Conservation (phyloP, 768 basidiomycete genomes). For the Lenzites betulinus region DNA sequence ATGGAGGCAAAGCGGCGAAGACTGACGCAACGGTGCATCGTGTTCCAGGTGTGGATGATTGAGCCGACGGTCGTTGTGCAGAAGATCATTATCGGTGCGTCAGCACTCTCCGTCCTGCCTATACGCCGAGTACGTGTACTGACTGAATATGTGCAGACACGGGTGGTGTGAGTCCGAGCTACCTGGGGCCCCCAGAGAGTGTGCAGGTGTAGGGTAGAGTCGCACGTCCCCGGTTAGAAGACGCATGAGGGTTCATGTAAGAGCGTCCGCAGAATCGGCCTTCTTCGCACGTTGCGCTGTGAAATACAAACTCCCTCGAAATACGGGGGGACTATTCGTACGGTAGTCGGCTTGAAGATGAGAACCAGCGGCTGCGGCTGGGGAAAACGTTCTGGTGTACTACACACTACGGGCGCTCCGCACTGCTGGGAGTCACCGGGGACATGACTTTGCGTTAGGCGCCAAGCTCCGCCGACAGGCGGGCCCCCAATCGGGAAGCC, state of each 20-base stretch:
- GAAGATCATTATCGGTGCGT: constrained; percentile 59
- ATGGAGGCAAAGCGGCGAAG: neutral
- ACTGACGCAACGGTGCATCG: neutral
- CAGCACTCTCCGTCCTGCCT: neutral
- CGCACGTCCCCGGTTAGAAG: neutral
- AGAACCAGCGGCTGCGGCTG: neutral
- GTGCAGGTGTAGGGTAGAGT: constrained; percentile 21
- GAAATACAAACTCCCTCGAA: neutral
- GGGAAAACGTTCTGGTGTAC: constrained; percentile 8
- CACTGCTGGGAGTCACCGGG: neutral
- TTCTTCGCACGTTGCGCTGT: neutral
- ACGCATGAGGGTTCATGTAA: neutral
- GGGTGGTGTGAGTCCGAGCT: constrained; percentile 55
- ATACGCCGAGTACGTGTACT: neutral
- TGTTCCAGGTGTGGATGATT: constrained; percentile 49
- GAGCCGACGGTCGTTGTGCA: constrained; percentile 62
- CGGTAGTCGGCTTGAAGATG: neutral
- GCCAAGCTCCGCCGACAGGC: constrained; percentile 22
- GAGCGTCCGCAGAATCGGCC: neutral
- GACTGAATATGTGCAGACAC: constrained; percentile 43
- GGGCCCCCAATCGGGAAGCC: constrained; percentile 2
- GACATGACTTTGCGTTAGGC: constrained; percentile 6
- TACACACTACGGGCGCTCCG: constrained; percentile 9
- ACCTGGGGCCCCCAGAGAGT: constrained; percentile 67
- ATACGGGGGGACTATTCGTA: neutral